A percentile compares a stretch with the other conserved stretches of the same genome.
Conservation (phyloP, 179 eudicot species). For the Carnegiea gigantea region DNA sequence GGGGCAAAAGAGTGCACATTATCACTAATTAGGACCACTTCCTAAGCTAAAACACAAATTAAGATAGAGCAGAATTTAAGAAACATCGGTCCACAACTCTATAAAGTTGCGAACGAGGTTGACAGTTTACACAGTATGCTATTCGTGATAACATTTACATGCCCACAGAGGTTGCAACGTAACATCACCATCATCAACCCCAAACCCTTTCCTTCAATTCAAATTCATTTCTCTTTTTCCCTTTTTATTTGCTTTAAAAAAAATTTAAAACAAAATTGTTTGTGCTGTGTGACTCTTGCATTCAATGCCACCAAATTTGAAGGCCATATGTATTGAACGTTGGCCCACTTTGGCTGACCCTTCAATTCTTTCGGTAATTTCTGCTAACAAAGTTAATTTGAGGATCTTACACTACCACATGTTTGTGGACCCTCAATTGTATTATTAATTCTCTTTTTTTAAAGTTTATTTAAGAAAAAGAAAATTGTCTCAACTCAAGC, state of each 20-base stretch:
- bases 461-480: too few species aligned
- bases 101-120: constrained; percentile 49
- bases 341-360: constrained; percentile 35
- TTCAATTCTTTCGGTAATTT: constrained; percentile 21
- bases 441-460: background rate
- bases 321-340: constrained; percentile 34
- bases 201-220: constrained; percentile 22
- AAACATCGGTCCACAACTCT: constrained; percentile 49
- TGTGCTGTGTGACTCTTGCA: background rate
- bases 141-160: constrained; percentile 16
- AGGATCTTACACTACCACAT: constrained; percentile 34
- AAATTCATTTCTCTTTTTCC: constrained; percentile 15
- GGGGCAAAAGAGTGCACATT: too few species aligned
- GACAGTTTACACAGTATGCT: constrained; percentile 50
- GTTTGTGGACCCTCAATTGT: constrained; percentile 17
- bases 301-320: constrained; percentile 36
- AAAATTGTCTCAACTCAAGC: background rate
- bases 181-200: constrained; percentile 4
- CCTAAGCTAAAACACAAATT: constrained; percentile 16
- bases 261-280: too few species aligned
- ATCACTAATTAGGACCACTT: constrained; percentile 33
- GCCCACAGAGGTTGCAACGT: constrained; percentile 18
- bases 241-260: background rate
- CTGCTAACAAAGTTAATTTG: constrained; percentile 19
- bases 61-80: constrained; percentile 54